These are phyloP conservation scores for Lagenaria siceraria DNA, from an alignment of 306 rosid genomes.

Conservation along the genomic window DNA sequence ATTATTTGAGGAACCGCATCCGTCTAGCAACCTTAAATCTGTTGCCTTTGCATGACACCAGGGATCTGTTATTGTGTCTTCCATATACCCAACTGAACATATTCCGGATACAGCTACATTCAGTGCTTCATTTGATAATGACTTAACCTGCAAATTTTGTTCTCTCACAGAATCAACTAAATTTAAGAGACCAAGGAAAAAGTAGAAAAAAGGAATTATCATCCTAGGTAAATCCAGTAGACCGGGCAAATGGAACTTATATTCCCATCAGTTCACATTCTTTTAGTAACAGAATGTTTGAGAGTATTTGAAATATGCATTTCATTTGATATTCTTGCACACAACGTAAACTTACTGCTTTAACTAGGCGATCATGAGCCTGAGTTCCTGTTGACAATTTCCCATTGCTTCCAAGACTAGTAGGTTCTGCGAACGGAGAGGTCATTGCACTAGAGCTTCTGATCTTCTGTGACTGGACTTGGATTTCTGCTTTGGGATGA, in stretches of 20 bases:
- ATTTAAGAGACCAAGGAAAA: background rate
- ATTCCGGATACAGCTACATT: background rate
- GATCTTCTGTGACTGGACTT: background rate
- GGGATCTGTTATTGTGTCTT: background rate
- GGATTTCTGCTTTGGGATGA: background rate
- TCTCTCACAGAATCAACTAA: background rate
- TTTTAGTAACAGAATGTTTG: too few relatives aligned
- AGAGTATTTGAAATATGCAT: background rate
- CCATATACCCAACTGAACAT: background rate
- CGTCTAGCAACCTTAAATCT: background rate
- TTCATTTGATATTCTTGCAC: background rate
- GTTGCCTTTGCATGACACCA: background rate
- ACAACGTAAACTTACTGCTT: constrained; percentile 1
- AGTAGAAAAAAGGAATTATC: background rate
- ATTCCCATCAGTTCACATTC: background rate
- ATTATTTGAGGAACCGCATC: background rate
- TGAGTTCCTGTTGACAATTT: background rate
- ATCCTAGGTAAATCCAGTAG: background rate
- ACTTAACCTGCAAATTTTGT: background rate
- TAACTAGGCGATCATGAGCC: background rate
- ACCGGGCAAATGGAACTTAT: background rate
- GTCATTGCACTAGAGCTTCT: background rate
- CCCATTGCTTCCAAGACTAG: background rate
- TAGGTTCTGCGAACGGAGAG: background rate
- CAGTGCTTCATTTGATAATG: background rate